Conservation (phyloP, 257 asterid genomes). For the Lavandula angustifolia region DNA sequence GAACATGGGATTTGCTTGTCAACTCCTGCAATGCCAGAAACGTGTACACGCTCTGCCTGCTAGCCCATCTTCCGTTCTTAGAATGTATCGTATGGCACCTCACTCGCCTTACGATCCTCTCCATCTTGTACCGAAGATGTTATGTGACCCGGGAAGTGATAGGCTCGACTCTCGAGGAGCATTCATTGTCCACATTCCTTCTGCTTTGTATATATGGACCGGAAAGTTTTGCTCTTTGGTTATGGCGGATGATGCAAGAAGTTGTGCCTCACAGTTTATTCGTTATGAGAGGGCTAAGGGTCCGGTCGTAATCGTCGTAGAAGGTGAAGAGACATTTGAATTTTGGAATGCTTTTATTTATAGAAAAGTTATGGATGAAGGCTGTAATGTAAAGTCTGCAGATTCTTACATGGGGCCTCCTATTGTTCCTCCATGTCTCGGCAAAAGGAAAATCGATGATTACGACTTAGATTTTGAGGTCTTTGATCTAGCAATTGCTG, state of each 20-base stretch:
- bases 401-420: conserved; percentile 24
- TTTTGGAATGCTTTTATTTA: conserved; percentile 74
- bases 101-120: conserved; percentile 95
- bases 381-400: conserved; percentile 19
- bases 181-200: conserved; percentile 76
- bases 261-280: conserved; percentile 78
- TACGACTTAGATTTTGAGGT: conserved; percentile 79
- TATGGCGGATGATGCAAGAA: conserved; percentile 70
- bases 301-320: conserved; percentile 55
- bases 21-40: conserved; percentile 62
- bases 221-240: conserved; percentile 62
- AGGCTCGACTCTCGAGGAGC: conserved; percentile 91
- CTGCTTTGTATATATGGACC: conserved; percentile 73
- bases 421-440: conserved; percentile 17
- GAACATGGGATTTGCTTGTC: conserved; percentile 90
- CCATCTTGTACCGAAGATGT: conserved; percentile 62
- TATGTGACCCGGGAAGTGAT: conserved; percentile 47
- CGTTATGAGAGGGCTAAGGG: conserved; percentile 76
- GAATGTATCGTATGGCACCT: conserved; percentile 85
- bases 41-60: conserved; percentile 90
- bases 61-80: conserved; percentile 72
- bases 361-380: conserved; percentile 45
- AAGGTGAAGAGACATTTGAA: conserved; percentile 72
- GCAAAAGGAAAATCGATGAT: conserved; percentile 51
- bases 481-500: conserved; percentile 62